Evolutionary conservation across 139 green algal genomes (phyloP).

Genomic region (Pseudopediastrum boryanum): DNA sequence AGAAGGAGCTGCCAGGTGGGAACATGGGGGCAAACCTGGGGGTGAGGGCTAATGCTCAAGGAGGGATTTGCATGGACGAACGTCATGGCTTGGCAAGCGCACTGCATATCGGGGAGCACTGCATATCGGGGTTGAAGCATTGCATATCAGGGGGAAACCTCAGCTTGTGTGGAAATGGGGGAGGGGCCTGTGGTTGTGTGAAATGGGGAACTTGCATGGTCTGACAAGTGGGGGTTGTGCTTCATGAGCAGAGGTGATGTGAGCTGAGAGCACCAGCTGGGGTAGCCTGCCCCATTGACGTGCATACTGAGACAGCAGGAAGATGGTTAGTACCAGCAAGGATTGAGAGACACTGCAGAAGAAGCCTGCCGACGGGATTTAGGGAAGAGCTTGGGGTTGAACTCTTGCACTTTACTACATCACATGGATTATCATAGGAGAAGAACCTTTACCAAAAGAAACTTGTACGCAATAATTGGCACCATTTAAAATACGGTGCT

Average conservation of each 20-base stretch:
- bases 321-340: too few species aligned
- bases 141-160: neutral
- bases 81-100: neutral
- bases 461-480: neutral
- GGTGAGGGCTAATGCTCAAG: neutral
- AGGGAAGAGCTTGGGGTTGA: too few species aligned
- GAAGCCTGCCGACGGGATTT: too few species aligned
- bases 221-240: neutral
- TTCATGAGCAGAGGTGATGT: too few species aligned
- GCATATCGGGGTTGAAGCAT: neutral
- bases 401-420: too few species aligned
- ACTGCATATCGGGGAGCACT: neutral
- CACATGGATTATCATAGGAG: too few species aligned
- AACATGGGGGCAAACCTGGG: neutral
- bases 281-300: too few species aligned
- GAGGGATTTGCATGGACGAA: conserved; percentile 1
- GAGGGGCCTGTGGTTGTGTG: neutral
- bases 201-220: neutral
- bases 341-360: too few species aligned
- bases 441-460: neutral
- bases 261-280: too few species aligned
- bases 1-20: conserved; percentile 20
- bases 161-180: neutral
- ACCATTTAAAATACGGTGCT: neutral
- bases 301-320: too few species aligned